phyloP scores from a whole-genome alignment of 2,329 filamentous ascomycete species.

The Penicillium sp. region DNA sequence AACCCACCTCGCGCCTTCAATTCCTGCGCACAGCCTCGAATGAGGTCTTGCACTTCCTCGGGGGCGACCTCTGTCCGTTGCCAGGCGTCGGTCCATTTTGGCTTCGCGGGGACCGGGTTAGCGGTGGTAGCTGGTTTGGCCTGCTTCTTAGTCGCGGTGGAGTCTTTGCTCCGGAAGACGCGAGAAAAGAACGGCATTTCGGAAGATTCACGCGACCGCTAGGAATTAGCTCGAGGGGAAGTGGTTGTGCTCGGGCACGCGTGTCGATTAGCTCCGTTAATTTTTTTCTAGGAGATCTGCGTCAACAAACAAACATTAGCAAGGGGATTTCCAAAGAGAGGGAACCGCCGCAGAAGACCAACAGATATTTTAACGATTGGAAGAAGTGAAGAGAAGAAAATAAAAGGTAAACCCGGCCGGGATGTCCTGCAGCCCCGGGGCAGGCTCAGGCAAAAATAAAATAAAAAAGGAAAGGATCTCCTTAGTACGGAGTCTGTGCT shows the following conservation, averaged over 20 bases:
- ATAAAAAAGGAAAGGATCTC: slow-evolving; percentile 6
- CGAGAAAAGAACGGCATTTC: slow-evolving; percentile 58
- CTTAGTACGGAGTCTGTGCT: slow-evolving; percentile 19
- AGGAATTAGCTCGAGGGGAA: slow-evolving; percentile 5
- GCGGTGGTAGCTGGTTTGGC: slow-evolving; percentile 52
- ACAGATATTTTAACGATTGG: slow-evolving; percentile 11
- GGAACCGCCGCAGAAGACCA: slow-evolving; percentile 10
- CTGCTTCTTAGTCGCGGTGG: slow-evolving; percentile 60
- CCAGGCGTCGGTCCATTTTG: slow-evolving; percentile 86
- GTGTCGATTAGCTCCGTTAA: slow-evolving; percentile 2
- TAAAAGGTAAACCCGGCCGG: slow-evolving; percentile 11
- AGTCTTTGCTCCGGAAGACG: slow-evolving; percentile 74
- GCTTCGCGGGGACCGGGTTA: slow-evolving; percentile 62
- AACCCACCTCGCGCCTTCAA: slow-evolving; percentile 87
- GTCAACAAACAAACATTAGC: slow-evolving; percentile 11
- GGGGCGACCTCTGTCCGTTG: slow-evolving; percentile 76
- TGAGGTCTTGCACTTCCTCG: slow-evolving; percentile 85
- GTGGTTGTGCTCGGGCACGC: slow-evolving; percentile 3
- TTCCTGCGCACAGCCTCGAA: slow-evolving; percentile 82
- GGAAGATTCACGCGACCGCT: slow-evolving; percentile 18
- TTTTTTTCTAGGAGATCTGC: slow-evolving; percentile 4
- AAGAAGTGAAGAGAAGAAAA: background rate
- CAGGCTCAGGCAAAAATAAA: slow-evolving; percentile 19
- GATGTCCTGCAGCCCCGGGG: slow-evolving; percentile 27
- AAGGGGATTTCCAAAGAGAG: background rate